Evolutionary conservation across 768 basidiomycete species (phyloP), one percentile per base, ranked within the genome.

Genomic region (Termitomyces sp.): DNA sequence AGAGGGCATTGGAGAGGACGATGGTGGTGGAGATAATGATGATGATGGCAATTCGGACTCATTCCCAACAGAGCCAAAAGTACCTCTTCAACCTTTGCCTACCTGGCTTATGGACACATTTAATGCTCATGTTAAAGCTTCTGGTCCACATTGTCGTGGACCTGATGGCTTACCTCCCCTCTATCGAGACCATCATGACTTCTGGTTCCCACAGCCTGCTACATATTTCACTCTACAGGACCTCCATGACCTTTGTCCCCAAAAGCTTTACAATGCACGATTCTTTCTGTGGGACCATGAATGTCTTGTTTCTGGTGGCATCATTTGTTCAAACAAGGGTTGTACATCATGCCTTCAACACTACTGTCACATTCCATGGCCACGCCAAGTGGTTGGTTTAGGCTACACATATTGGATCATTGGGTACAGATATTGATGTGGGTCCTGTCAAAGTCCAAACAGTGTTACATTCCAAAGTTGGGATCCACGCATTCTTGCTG

Each of bases 261-360:
- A 58, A 16, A 44, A 65, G n/a, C 36, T 63, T 3, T 68, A 64
- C 33, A 40, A 48, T 18, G 50, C 42, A 2, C 22, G 50, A 8
- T 63, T 65, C 33, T 68, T 68, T 24, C 7, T 66, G 3, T 68
- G 67, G 65, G 63, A 66, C 35, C 67, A 62, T 8, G 13, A 51
- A 15, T 38, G 38, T 56, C 36, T 64, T 39, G 7, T 28, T 28
- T 36, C 49, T n/a, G 11, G 16, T n/a, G 38, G 63, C 6, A 57
- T 51, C 24, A 18, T 7, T n/a, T 68, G 67, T 35, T 64, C 67
- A 2, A 59, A 63, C 4, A 56, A n/a, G 12, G 51, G 55, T 35
- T 57, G 46, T 12, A 50, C 32, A 12, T 36, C 45, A 20, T 36
- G 59, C 16, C 63, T 66, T n/a, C 61, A 58, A 2, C 62, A 62